A percentile compares a stretch with the other conserved stretches of the same genome.
phyloP scores from a whole-genome alignment of 1,284 basidiomycete genomes.

The Psilocybe mexicana region DNA sequence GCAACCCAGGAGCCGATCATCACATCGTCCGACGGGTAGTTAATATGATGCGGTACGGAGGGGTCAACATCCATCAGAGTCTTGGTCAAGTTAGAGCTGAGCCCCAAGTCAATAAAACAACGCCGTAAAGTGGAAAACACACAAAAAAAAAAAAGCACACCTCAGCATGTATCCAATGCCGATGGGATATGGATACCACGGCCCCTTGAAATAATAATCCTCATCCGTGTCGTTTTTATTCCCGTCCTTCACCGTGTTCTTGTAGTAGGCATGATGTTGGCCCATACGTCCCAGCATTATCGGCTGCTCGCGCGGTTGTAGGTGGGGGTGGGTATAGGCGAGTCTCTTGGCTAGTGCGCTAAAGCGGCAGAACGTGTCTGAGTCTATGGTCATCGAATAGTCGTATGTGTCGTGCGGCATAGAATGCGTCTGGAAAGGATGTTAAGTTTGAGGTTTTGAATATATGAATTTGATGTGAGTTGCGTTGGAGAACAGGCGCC shows the following conservation, averaged over 20 bases:
- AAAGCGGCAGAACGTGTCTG: slow-evolving; percentile 10
- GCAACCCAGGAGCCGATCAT: slow-evolving; percentile 1
- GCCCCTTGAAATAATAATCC: slow-evolving; percentile 1
- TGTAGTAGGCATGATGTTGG: slow-evolving; percentile 2
- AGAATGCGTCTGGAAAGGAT: not conserved
- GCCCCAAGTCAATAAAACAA: not conserved
- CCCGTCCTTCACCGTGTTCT: slow-evolving; percentile 4
- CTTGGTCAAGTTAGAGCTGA: not conserved
- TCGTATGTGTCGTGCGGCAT: slow-evolving; percentile 3
- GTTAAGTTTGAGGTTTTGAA: not conserved
- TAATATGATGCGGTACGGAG: not conserved
- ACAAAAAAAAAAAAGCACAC: not conserved
- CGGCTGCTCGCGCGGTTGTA: not conserved
- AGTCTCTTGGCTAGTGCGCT: slow-evolving; percentile 1
- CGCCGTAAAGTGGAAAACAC: not conserved
- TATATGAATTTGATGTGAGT: too few relatives aligned
- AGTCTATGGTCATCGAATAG: slow-evolving; percentile 11
- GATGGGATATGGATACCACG: slow-evolving; percentile 6
- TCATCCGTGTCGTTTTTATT: slow-evolving; percentile 5
- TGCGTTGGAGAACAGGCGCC: too few relatives aligned
- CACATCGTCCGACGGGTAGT: not conserved
- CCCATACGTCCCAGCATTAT: slow-evolving; percentile 8
- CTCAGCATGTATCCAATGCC: slow-evolving; percentile 11
- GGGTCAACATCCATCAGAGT: not conserved
- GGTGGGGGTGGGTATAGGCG: not conserved